A percentile compares a stretch with the other conserved stretches of the same genome.
These are phyloP conservation scores for Thecaphora thlaspeos DNA, from an alignment of 1,284 basidiomycete genomes.

Conservation along the genomic window DNA sequence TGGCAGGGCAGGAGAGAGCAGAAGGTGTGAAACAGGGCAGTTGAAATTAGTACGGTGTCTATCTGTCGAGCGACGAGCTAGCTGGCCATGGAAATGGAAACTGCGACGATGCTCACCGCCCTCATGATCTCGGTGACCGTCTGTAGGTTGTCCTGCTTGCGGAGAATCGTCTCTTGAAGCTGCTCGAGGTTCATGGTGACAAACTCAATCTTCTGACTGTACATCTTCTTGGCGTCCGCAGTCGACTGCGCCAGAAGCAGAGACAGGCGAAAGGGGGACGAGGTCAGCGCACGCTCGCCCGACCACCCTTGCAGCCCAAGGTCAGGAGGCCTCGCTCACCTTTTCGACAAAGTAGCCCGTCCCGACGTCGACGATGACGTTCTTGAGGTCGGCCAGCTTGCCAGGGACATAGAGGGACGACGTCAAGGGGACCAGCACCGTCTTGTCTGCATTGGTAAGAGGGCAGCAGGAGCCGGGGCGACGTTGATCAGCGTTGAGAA, in stretches of 20 bases:
- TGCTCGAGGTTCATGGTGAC: slow-evolving; percentile 51
- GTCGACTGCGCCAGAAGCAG: slow-evolving; percentile 21
- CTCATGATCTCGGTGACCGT: slow-evolving; percentile 51
- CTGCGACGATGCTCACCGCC: slow-evolving; percentile 43
- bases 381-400: slow-evolving; percentile 75
- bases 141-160: slow-evolving; percentile 54
- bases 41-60: too few species aligned
- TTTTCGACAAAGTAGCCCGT: slow-evolving; percentile 96
- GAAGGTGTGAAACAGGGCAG: too few species aligned
- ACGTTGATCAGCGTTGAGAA: too few species aligned
- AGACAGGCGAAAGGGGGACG: background rate
- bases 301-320: too few species aligned
- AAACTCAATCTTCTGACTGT: slow-evolving; percentile 49
- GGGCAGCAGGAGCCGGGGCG: too few species aligned
- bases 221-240: slow-evolving; percentile 46
- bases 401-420: slow-evolving; percentile 94
- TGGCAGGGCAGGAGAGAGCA: too few species aligned
- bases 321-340: slow-evolving; percentile 61
- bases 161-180: slow-evolving; percentile 52
- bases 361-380: slow-evolving; percentile 91
- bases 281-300: too few species aligned
- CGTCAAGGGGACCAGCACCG: slow-evolving; percentile 85
- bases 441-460: slow-evolving; percentile 66
- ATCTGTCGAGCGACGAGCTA: too few species aligned
- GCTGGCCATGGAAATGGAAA: too few species aligned